Evolutionary conservation across 2,329 filamentous ascomycete genomes (phyloP).

Genomic region (Purpureocillium takamizusanense): DNA sequence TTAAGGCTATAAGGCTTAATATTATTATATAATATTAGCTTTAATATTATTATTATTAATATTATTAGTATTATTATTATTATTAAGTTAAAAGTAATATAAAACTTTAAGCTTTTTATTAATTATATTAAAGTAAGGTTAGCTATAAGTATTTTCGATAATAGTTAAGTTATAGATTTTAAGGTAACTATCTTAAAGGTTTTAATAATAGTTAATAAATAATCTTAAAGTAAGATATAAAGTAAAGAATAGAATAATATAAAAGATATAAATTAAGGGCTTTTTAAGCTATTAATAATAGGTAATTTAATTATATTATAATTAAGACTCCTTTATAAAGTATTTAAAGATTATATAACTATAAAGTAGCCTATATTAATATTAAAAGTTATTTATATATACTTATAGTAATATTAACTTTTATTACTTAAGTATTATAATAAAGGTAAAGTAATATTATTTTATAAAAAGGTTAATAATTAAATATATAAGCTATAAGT

Average conservation of each 20-base stretch:
- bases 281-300: background rate
- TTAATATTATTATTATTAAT: background rate
- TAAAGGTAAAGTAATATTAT: background rate
- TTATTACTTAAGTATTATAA: background rate
- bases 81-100: too few species aligned
- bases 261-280: background rate
- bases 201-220: background rate
- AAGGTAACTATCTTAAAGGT: background rate
- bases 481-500: background rate
- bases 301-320: background rate
- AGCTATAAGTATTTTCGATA: too few species aligned
- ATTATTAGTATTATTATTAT: too few species aligned
- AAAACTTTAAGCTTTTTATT: too few species aligned
- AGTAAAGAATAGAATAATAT: too few species aligned
- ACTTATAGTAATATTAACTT: background rate
- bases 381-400: background rate
- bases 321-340: background rate
- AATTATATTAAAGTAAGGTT: too few species aligned
- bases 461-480: background rate
- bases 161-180: too few species aligned
- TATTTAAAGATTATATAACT: constrained; percentile 1
- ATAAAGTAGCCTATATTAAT: background rate
- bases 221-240: background rate
- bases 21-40: background rate
- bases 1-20: background rate